Conservation (phyloP, 805 yeast genomes). For the Blastobotrys americana region DNA sequence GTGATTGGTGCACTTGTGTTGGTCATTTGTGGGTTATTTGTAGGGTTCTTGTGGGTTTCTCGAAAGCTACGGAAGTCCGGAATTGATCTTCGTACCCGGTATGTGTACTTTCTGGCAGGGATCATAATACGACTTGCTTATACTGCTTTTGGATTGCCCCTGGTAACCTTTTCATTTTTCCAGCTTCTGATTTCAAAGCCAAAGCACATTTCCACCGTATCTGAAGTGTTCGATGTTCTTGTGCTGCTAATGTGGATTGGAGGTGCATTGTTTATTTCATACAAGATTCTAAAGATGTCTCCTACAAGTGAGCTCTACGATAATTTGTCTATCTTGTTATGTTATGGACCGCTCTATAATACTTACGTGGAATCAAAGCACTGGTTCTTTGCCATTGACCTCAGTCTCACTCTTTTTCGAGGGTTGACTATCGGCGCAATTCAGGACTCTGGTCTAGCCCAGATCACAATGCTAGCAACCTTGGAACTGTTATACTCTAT, state of each 20-base stretch:
- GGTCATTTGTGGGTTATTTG: background rate
- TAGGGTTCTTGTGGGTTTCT: background rate
- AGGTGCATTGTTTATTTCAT: constrained; percentile 13
- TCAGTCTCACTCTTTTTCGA: constrained; percentile 21
- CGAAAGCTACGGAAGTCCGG: constrained; percentile 7
- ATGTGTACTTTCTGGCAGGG: constrained; percentile 24
- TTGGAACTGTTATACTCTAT: constrained; percentile 22
- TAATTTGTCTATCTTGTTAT: constrained; percentile 23
- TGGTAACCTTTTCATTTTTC: constrained; percentile 25
- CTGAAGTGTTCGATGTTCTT: constrained; percentile 24
- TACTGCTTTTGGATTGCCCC: constrained; percentile 25
- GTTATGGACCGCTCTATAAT: constrained; percentile 29
- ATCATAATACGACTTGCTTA: constrained; percentile 22
- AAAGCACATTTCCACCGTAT: constrained; percentile 16
- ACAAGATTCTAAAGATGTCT: constrained; percentile 11
- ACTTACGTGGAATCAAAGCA: constrained; percentile 22
- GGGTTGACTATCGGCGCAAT: constrained; percentile 29
- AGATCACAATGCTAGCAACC: constrained; percentile 26
- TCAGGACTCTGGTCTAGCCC: constrained; percentile 31
- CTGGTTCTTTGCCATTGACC: constrained; percentile 15
- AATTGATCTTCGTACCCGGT: constrained; percentile 21
- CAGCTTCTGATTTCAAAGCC: constrained; percentile 21
- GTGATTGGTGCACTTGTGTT: constrained; percentile 19
- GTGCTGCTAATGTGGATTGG: constrained; percentile 23
- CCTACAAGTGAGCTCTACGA: constrained; percentile 23